Percentiles rank a stretch among this genome's conserved stretches.
These are phyloP conservation scores for Mangifera indica DNA, from an alignment of 345 rosid genomes.

Conservation along the genomic window DNA sequence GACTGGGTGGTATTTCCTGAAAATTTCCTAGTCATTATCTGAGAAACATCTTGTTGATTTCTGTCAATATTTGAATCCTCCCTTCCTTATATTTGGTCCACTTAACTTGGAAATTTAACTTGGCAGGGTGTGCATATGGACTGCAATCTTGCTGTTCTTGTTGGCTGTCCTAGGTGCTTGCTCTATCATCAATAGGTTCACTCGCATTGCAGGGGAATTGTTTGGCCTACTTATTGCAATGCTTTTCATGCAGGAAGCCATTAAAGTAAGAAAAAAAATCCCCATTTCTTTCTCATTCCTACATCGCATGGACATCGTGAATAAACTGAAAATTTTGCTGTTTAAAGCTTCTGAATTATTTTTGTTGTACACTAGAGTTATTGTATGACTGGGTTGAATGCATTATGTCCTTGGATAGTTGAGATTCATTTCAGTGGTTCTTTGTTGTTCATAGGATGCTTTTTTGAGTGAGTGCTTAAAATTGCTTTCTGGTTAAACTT, in stretches of 20 bases:
- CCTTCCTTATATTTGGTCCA: not conserved
- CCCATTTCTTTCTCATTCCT: slow-evolving; percentile 5
- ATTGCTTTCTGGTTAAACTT: not conserved
- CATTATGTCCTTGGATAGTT: slow-evolving; percentile 13
- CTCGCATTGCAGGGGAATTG: slow-evolving; percentile 88
- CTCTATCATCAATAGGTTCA: slow-evolving; percentile 88
- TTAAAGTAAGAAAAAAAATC: slow-evolving; percentile 48
- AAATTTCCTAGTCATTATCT: slow-evolving; percentile 12
- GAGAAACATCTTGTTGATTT: slow-evolving; percentile 1
- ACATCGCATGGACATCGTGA: not conserved
- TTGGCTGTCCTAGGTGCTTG: slow-evolving; percentile 87
- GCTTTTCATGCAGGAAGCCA: slow-evolving; percentile 95
- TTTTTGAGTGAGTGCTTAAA: slow-evolving; percentile 2
- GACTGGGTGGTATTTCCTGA: slow-evolving; percentile 74
- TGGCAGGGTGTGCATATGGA: slow-evolving; percentile 93
- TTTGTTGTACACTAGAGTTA: slow-evolving; percentile 4
- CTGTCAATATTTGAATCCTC: slow-evolving; percentile 3
- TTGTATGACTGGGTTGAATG: not conserved
- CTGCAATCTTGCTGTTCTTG: slow-evolving; percentile 79
- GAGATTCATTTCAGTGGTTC: not conserved
- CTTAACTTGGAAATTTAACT: slow-evolving; percentile 11
- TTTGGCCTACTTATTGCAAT: slow-evolving; percentile 93
- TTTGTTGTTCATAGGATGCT: not conserved
- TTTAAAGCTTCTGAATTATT: not conserved
- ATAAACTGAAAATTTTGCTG: slow-evolving; percentile 8